These are phyloP conservation scores for Pseudotulostoma volvatum DNA, from an alignment of 495 filamentous ascomycete genomes.

Conservation along the genomic window DNA sequence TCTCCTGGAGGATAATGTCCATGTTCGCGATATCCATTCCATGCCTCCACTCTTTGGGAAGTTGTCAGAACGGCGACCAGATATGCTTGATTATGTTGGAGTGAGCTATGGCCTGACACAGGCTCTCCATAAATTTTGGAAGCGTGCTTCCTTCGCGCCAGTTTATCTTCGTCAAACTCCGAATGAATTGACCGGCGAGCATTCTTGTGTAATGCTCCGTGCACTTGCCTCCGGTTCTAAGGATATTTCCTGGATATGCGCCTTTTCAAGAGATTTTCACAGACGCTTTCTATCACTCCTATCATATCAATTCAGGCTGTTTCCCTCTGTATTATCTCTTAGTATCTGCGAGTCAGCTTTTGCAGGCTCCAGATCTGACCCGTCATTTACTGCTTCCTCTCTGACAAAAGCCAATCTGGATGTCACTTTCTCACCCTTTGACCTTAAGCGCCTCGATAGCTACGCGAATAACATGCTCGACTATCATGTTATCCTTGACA, in stretches of 20 bases:
- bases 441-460: slow-evolving; percentile 82
- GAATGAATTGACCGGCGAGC: slow-evolving; percentile 92
- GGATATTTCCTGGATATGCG: slow-evolving; percentile 70
- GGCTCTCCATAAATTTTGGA: slow-evolving; percentile 92
- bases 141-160: slow-evolving; percentile 65
- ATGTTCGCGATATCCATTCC: slow-evolving; percentile 72
- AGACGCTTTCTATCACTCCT: slow-evolving; percentile 73
- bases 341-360: slow-evolving; percentile 79
- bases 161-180: slow-evolving; percentile 93
- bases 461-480: slow-evolving; percentile 96
- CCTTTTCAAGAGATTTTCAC: slow-evolving; percentile 87
- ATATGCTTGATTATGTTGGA: slow-evolving; percentile 77
- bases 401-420: slow-evolving; percentile 63
- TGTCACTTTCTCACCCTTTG: slow-evolving; percentile 64
- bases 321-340: slow-evolving; percentile 64
- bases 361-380: slow-evolving; percentile 45
- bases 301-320: slow-evolving; percentile 80
- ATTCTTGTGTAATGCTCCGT: slow-evolving; percentile 93
- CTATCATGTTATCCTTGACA: slow-evolving; percentile 91
- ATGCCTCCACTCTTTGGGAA: slow-evolving; percentile 91
- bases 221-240: slow-evolving; percentile 41
- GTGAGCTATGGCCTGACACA: slow-evolving; percentile 89
- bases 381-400: slow-evolving; percentile 27
- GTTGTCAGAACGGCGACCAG: slow-evolving; percentile 66
- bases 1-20: slow-evolving; percentile 73